Conservation (phyloP, 2,329 filamentous ascomycete genomes). For the Colletotrichum tabaci region DNA sequence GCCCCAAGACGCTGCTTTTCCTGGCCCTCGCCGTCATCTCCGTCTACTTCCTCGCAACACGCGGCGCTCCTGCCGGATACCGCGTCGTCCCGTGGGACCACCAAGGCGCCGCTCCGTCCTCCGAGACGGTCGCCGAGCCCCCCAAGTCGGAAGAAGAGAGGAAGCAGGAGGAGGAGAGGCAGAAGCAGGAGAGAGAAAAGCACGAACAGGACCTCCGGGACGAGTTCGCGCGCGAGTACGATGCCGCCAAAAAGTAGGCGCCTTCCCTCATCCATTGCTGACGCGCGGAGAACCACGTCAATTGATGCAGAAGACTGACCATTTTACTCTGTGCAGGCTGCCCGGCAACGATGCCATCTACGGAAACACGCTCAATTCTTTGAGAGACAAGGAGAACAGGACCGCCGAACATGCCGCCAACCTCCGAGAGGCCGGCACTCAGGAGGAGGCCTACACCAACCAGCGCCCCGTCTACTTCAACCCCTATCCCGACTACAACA, state of each 20-base stretch:
- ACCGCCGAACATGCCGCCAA: conserved; percentile 48
- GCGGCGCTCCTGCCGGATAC: conserved; percentile 51
- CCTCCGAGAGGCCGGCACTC: conserved; percentile 38
- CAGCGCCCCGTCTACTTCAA: conserved; percentile 71
- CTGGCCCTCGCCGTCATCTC: conserved; percentile 56
- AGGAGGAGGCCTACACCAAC: conserved; percentile 54
- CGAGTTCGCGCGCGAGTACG: conserved; percentile 52
- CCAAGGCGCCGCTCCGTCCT: conserved; percentile 21
- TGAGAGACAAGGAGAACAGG: conserved; percentile 59
- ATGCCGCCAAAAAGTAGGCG: conserved; percentile 58
- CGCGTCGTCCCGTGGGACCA: conserved; percentile 53
- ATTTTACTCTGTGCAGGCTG: conserved; percentile 50
- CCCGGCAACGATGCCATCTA: conserved; percentile 68
- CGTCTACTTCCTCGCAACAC: conserved; percentile 62
- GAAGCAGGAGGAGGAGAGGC: conserved; percentile 38
- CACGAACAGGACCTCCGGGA: conserved; percentile 51
- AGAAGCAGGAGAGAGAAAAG: conserved; percentile 43
- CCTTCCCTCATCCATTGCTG: conserved; percentile 7
- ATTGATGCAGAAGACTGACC: conserved; percentile 23
- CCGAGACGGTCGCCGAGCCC: conserved; percentile 26
- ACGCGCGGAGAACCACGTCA: conserved; percentile 35
- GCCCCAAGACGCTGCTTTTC: conserved; percentile 60
- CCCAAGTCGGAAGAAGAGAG: conserved; percentile 40
- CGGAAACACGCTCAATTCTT: conserved; percentile 66
- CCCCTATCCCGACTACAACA: conserved; percentile 81